Percentiles rank a stretch among this genome's conserved stretches.
phyloP scores from a whole-genome alignment of 2,329 filamentous ascomycete genomes.

The Botrytis sinoallii region DNA sequence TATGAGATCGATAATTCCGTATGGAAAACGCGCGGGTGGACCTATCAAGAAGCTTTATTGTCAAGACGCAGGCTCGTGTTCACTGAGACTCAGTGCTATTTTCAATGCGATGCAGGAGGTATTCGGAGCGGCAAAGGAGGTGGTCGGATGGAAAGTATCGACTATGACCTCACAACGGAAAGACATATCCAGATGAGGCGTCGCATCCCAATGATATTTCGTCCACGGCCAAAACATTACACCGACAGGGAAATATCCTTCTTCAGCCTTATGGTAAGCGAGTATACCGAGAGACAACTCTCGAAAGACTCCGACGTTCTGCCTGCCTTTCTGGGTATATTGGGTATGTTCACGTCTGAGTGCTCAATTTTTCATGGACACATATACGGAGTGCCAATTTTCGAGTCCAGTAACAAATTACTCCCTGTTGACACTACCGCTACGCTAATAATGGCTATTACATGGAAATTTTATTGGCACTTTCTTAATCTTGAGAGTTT shows the following conservation, averaged over 20 bases:
- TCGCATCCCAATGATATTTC: not conserved
- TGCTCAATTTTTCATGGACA: not conserved
- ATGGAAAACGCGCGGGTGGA: not conserved
- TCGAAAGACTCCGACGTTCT: not conserved
- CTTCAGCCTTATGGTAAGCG: not conserved
- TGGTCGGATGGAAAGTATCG: not conserved
- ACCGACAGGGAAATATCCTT: rapidly evolving
- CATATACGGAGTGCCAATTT: not conserved
- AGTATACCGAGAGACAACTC: rapidly evolving
- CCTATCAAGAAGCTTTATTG: not conserved
- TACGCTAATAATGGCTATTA: not conserved
- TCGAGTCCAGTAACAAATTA: rapidly evolving
- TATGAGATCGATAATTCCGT: not conserved
- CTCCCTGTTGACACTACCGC: rapidly evolving
- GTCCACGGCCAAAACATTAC: rapidly evolving
- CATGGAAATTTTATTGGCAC: not conserved
- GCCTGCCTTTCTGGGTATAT: not conserved
- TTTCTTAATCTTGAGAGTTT: rapidly evolving
- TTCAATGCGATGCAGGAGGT: not conserved
- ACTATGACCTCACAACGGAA: not conserved
- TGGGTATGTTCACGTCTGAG: rapidly evolving
- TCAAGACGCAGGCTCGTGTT: not conserved
- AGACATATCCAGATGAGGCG: rapidly evolving
- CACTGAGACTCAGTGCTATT: not conserved
- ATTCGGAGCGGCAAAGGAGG: rapidly evolving